Conservation (phyloP, 2,329 filamentous ascomycete species). For the Trichoderma atrobrunneum region DNA sequence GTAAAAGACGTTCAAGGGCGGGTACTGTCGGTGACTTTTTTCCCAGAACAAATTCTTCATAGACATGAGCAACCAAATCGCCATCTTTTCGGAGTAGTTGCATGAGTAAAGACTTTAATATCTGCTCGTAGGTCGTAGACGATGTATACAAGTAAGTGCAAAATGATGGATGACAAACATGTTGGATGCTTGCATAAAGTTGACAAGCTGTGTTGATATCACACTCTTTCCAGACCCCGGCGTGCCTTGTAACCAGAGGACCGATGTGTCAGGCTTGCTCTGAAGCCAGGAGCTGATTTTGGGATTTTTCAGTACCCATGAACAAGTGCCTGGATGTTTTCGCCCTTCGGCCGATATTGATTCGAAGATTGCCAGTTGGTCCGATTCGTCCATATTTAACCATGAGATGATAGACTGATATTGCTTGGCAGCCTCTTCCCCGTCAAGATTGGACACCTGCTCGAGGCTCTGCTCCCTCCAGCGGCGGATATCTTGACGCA, state of each 20-base stretch:
- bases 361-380: background rate
- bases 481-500: conserved; percentile 27
- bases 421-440: background rate
- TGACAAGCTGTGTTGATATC: background rate
- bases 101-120: background rate
- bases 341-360: background rate
- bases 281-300: background rate
- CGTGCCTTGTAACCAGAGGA: background rate
- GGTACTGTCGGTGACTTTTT: background rate
- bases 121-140: background rate
- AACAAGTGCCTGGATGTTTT: background rate
- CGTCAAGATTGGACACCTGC: conserved; percentile 14
- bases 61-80: background rate
- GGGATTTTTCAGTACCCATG: background rate
- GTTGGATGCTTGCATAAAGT: background rate
- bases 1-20: background rate
- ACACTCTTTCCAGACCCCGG: background rate
- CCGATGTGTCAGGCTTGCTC: background rate
- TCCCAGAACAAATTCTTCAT: background rate
- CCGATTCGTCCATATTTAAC: background rate
- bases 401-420: background rate
- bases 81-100: background rate
- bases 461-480: conserved; percentile 49
- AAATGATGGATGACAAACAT: background rate
- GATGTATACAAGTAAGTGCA: background rate